These are phyloP conservation scores for Ceratobasidium theobromae DNA, from an alignment of 1,284 basidiomycete species.

Conservation along the genomic window DNA sequence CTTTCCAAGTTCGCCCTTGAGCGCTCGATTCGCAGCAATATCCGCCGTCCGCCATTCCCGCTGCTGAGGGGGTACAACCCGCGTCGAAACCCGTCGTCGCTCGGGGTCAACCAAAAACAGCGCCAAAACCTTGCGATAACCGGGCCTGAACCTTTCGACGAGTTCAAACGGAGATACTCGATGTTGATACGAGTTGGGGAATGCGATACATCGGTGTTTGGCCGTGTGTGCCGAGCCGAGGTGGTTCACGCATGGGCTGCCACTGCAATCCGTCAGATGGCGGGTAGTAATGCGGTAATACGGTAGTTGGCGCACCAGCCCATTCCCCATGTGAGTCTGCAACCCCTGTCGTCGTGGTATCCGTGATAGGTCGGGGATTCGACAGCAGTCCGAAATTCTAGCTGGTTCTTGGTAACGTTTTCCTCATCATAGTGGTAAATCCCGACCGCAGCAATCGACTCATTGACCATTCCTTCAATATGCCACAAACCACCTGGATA, in stretches of 20 bases:
- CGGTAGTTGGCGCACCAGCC: neutral
- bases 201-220: conserved; percentile 49
- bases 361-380: neutral
- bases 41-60: conserved; percentile 1
- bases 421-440: conserved; percentile 45
- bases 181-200: conserved; percentile 57
- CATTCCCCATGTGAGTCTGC: neutral
- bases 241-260: conserved; percentile 38
- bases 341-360: neutral
- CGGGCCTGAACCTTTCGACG: conserved; percentile 37
- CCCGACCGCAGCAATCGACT: conserved; percentile 50
- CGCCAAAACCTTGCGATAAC: conserved; percentile 40
- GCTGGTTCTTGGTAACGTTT: conserved; percentile 28
- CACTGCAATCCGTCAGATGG: neutral
- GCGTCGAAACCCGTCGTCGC: conserved; percentile 36
- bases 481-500: conserved; percentile 46
- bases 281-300: neutral
- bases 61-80: conserved; percentile 38
- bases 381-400: conserved; percentile 25
- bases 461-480: conserved; percentile 49
- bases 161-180: conserved; percentile 41
- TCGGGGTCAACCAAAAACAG: conserved; percentile 41
- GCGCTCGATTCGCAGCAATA: neutral
- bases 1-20: neutral
- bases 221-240: conserved; percentile 38